Evolutionary conservation across 2,329 filamentous ascomycete genomes (phyloP).

Genomic region (Aspergillus hiratsukae): DNA sequence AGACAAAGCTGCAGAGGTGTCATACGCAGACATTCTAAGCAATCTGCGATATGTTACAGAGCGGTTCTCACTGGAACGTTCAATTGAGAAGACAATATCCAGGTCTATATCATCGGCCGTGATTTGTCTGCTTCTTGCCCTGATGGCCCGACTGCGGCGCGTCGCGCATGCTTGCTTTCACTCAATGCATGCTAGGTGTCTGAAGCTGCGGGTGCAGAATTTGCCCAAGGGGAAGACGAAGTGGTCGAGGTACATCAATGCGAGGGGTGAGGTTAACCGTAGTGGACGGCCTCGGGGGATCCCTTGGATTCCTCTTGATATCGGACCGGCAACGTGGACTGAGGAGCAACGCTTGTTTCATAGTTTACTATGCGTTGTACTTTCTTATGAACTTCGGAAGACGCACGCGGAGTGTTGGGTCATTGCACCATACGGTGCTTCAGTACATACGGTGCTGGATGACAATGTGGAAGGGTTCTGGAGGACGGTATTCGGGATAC

Average conservation of each 20-base stretch:
- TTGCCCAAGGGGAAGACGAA: background rate
- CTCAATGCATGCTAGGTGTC: slow-evolving; percentile 1
- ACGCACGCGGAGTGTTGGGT: too few relatives aligned
- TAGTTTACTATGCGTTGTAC: too few relatives aligned
- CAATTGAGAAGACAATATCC: slow-evolving; percentile 1
- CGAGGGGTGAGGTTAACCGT: background rate
- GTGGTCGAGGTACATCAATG: background rate
- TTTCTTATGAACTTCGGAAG: too few relatives aligned
- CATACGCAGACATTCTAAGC: slow-evolving; percentile 1
- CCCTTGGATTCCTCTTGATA: slow-evolving; percentile 1
- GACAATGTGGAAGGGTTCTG: too few relatives aligned
- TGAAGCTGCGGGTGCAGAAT: slow-evolving; percentile 1
- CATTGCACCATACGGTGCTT: too few relatives aligned
- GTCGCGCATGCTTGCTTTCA: slow-evolving; percentile 3
- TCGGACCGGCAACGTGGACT: slow-evolving; percentile 1
- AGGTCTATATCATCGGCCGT: background rate
- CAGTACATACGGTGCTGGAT: too few relatives aligned
- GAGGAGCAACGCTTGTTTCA: too few relatives aligned
- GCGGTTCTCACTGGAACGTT: background rate
- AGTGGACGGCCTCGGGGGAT: slow-evolving; percentile 2
- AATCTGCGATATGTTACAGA: background rate
- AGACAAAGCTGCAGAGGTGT: background rate
- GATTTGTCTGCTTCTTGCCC: slow-evolving; percentile 2
- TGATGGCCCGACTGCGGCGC: background rate
- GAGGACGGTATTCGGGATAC: too few relatives aligned